Base-by-base conservation (phyloP, 345 rosid species). In the Linum trigynum region DNA sequence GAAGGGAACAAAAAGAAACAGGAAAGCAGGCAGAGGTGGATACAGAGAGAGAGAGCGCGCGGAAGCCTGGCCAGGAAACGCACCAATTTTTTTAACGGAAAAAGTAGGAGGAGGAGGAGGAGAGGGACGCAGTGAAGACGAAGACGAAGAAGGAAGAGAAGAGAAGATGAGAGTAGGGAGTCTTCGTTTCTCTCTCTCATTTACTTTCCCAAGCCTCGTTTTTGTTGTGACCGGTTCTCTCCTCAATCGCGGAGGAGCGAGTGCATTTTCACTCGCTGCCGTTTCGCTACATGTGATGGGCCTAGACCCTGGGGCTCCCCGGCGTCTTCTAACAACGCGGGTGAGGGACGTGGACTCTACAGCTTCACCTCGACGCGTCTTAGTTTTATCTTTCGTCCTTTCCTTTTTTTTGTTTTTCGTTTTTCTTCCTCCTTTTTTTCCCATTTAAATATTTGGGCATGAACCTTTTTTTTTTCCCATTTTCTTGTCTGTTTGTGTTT, bases 151-250 rank as follows among this genome's bases (percentile, higher is more conserved):
- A 15, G 36, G 43, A 62, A 32, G 1, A 38, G 64, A 38, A 39
- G 50, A 16, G 48, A 41, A 39, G 65, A 39, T 14, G 50, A 62
- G 50, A 62, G 65, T 10, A 7, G 23, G 7, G 23, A 41, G 45
- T n/a, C 32, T 39, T 15, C 43, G 23, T 23, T 62, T 39, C 65
- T 11, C 50, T 39, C 61, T 39, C 50, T 38, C 50, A 14, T 62
- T 62, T 39, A 39, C 65, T 62, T 62, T 62, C 43, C 15, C 40
- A 62, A 51, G 65, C 50, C 65, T 62, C 65, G 48, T 62, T 62
- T 62, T 62, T 62, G 40, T 62, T 62, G 65, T n/a, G 65, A 62
- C 50, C 43, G 41, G 50, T 14, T 41, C 65, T 16, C 11, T 12
- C 8, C 61, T 10, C 61, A 37, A 35, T 35, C 38, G 7, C 38